A percentile compares a stretch with the other conserved stretches of the same genome.
phyloP scores from a whole-genome alignment of 805 yeast genomes.

The Hanseniaspora thailandica region DNA sequence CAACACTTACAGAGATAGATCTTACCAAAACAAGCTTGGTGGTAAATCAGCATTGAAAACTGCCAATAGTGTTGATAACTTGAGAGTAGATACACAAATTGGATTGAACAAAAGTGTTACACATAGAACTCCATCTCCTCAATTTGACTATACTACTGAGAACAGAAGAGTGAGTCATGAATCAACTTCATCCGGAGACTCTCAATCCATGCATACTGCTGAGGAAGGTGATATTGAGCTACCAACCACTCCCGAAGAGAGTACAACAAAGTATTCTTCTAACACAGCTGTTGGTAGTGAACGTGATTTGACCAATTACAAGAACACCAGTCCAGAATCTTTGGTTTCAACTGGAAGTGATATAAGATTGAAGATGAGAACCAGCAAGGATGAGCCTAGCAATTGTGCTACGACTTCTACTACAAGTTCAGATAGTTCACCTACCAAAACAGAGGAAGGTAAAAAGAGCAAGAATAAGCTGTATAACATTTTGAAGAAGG shows the following conservation, averaged over 20 bases:
- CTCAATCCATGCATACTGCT: constrained; percentile 14
- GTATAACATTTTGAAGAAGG: constrained; percentile 4
- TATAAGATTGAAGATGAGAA: background rate
- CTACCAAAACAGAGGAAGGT: background rate
- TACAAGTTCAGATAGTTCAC: background rate
- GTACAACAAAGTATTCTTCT: background rate
- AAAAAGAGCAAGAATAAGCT: constrained; percentile 3
- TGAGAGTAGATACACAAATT: background rate
- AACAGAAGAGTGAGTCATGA: background rate
- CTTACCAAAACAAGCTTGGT: constrained; percentile 17
- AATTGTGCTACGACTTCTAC: background rate
- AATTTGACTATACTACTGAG: background rate
- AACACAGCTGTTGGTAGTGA: background rate
- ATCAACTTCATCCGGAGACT: constrained; percentile 2
- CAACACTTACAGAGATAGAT: constrained; percentile 39
- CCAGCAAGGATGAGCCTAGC: background rate
- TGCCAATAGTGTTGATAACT: background rate
- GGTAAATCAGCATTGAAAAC: background rate
- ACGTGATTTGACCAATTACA: background rate
- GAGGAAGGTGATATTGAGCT: constrained; percentile 3
- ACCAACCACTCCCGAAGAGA: background rate
- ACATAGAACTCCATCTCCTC: background rate
- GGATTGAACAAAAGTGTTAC: background rate
- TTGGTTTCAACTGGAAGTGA: background rate
- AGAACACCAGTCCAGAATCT: background rate